Percentiles rank a stretch among this genome's conserved stretches.
These are phyloP conservation scores for Penicillium sp. DNA, from an alignment of 2,329 filamentous ascomycete species.

Conservation along the genomic window DNA sequence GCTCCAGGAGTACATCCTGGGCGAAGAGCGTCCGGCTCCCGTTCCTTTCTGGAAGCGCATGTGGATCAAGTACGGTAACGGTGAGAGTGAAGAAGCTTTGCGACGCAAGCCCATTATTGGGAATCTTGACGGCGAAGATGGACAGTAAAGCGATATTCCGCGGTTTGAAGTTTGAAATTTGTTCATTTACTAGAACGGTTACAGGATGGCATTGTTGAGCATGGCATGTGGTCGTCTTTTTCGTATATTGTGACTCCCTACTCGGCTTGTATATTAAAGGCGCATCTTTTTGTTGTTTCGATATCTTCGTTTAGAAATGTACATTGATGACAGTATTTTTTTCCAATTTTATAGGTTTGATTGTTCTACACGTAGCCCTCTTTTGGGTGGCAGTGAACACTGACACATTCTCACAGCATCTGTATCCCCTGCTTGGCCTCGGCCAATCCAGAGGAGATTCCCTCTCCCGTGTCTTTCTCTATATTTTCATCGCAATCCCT, in stretches of 20 bases:
- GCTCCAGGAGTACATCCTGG: constrained; percentile 65
- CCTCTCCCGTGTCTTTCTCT: constrained; percentile 7
- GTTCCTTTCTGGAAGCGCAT: constrained; percentile 39
- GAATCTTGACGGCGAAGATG: constrained; percentile 38
- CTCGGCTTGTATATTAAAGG: constrained; percentile 26
- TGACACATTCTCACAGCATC: constrained; percentile 6
- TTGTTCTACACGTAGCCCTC: constrained; percentile 2
- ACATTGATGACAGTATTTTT: constrained; percentile 2
- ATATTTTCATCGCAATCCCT: neutral
- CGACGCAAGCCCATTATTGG: constrained; percentile 41
- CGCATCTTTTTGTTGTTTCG: constrained; percentile 16
- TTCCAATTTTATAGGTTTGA: constrained; percentile 2
- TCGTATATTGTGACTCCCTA: constrained; percentile 23
- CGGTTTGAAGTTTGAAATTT: constrained; percentile 1
- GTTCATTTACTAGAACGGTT: constrained; percentile 25
- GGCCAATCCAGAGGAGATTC: constrained; percentile 2
- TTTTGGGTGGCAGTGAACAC: constrained; percentile 6
- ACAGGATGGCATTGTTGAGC: constrained; percentile 12
- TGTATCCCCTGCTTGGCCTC: constrained; percentile 6
- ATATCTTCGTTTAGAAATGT: constrained; percentile 11
- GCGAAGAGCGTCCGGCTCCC: constrained; percentile 49
- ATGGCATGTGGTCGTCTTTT: constrained; percentile 15
- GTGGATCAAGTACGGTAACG: constrained; percentile 42
- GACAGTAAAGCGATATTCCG: constrained; percentile 3
- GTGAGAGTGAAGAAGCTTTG: constrained; percentile 39